Evolutionary conservation across 768 basidiomycete genomes (phyloP).

Genomic region (Leucocoprinus birnbaumii): DNA sequence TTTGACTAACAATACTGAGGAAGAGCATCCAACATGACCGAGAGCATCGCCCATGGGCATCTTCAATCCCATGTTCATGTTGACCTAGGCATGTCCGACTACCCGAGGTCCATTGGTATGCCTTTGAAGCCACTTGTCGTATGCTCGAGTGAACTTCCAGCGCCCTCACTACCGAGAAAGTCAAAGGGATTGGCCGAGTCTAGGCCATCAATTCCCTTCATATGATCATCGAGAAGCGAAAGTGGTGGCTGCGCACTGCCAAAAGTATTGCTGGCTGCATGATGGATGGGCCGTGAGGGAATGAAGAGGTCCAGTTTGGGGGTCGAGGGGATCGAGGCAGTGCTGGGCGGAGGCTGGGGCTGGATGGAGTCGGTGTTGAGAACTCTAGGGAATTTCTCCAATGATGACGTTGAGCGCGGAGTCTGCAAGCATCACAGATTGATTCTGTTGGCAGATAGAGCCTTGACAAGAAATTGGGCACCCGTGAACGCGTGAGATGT

Average conservation of each 20-base stretch:
- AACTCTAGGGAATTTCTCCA: too few relatives aligned
- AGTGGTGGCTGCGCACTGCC: slow-evolving; percentile 31
- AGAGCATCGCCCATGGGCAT: slow-evolving; percentile 10
- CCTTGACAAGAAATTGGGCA: too few relatives aligned
- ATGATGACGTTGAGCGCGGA: slow-evolving; percentile 43
- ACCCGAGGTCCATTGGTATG: slow-evolving; percentile 12
- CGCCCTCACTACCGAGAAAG: slow-evolving; percentile 9
- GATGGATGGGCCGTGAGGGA: slow-evolving; percentile 43
- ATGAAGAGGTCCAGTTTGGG: slow-evolving; percentile 41
- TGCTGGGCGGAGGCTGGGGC: slow-evolving; percentile 22
- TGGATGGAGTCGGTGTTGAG: slow-evolving; percentile 63
- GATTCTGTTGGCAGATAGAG: too few relatives aligned
- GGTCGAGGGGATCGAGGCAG: slow-evolving; percentile 43
- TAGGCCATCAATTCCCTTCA: slow-evolving; percentile 26
- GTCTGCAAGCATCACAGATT: background rate
- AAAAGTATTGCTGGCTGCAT: slow-evolving; percentile 25
- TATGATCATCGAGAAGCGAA: slow-evolving; percentile 44
- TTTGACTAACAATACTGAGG: too few relatives aligned
- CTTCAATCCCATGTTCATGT: background rate
- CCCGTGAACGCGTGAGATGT: too few relatives aligned
- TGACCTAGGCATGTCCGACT: slow-evolving; percentile 20
- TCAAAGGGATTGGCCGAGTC: slow-evolving; percentile 15
- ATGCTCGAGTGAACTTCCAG: slow-evolving; percentile 4
- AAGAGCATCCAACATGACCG: too few relatives aligned
- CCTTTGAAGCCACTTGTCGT: slow-evolving; percentile 15